These are phyloP conservation scores for Claviceps sp. DNA, from an alignment of 2,329 filamentous ascomycete species.

Conservation along the genomic window DNA sequence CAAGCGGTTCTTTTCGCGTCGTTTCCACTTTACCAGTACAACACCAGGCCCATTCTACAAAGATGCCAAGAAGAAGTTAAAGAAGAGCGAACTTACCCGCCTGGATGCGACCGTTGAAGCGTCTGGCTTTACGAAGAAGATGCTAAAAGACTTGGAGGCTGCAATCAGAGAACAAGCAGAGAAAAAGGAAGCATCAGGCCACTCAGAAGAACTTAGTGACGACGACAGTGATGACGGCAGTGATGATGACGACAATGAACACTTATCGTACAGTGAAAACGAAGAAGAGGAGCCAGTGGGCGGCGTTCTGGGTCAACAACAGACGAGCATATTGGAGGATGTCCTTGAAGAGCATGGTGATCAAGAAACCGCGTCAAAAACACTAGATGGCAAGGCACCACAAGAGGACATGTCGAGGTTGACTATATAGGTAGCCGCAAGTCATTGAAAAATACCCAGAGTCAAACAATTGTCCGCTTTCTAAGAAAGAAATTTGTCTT, in stretches of 20 bases:
- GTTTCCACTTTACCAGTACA: conserved; percentile 77
- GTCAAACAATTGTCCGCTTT: background rate
- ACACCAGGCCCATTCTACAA: conserved; percentile 74
- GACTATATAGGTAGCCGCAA: conserved; percentile 11
- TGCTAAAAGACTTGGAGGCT: conserved; percentile 82
- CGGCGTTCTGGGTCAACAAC: background rate
- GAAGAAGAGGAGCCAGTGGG: conserved; percentile 4
- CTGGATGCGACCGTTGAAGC: conserved; percentile 84
- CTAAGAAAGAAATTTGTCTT: background rate
- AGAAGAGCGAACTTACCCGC: conserved; percentile 50
- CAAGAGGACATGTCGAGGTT: conserved; percentile 18
- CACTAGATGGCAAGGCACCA: conserved; percentile 5
- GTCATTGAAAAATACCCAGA: conserved; percentile 10
- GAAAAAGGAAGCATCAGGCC: conserved; percentile 21
- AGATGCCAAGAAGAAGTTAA: conserved; percentile 64
- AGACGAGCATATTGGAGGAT: background rate
- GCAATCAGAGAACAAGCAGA: conserved; percentile 73
- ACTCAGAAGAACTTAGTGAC: conserved; percentile 12
- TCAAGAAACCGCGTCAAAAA: background rate
- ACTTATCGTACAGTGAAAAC: background rate
- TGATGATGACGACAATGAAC: conserved; percentile 11
- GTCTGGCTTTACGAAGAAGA: conserved; percentile 92
- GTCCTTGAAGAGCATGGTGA: background rate
- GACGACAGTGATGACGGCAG: conserved; percentile 17
- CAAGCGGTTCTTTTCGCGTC: conserved; percentile 81